Evolutionary conservation across 2,329 filamentous ascomycete species (phyloP), one percentile per base, ranked within the genome.

Genomic region (Ascochyta rabiei): DNA sequence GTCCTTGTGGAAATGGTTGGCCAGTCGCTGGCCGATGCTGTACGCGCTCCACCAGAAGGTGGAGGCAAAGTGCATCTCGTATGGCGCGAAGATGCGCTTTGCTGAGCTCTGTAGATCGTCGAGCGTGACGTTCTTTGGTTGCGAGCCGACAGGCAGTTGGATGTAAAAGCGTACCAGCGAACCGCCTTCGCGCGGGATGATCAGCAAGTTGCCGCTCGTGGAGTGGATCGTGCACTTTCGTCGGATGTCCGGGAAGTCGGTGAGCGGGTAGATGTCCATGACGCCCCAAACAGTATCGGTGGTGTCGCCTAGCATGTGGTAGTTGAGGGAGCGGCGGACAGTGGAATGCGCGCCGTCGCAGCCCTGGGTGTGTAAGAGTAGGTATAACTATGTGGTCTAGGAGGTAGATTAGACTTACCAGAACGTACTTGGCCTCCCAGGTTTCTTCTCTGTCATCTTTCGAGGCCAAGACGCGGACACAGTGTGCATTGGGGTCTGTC

Each of bases 1-100:
- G 41, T 83, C 79, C 64, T 88, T 84, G 61, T 84, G 83, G 75
- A 91, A 92, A 41, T 84, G 81, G 61, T 85, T 85, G 2, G 89
- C 89, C 19, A 91, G 82, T 16, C 89, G 84, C 76, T 90, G 87
- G 10, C 87, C 86, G 53, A 90, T 86, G 62, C 86, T 82, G 69
- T 90, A 91, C 38, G 86, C 84, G 40, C 87, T 88, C 76, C 90
- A 91, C 87, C 88, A 91, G 16, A 73, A 87, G 78, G 84, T 86
- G 48, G 82, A 80, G 0, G 77, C 77, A 46, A 85, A 79, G 0
- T 85, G 80, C 57, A 87, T 76, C 0, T 64, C 56, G 51, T 85
- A 87, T 0, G 84, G 85, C 0, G 70, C 57, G 45, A 88, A 82
- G 35, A 87, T 83, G 28, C 28, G 28, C 12, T 0, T 71, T 73